These are phyloP conservation scores for Marasmius tenuissimus DNA, from an alignment of 1,284 basidiomycete genomes.

Conservation along the genomic window DNA sequence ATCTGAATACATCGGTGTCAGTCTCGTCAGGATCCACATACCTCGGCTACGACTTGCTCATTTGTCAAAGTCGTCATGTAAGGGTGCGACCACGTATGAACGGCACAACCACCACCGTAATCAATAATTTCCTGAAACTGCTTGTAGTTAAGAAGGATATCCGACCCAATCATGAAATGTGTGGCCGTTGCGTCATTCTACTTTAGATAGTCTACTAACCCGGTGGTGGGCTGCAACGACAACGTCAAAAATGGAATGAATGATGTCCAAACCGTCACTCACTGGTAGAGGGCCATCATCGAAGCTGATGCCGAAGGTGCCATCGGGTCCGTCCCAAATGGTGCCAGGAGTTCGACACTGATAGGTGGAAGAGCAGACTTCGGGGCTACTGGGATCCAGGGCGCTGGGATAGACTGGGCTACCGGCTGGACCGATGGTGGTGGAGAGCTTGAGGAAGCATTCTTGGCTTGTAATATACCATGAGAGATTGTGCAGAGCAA, in stretches of 20 bases:
- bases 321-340: conserved; percentile 71
- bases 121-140: conserved; percentile 55
- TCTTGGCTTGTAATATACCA: too few species aligned
- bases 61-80: conserved; percentile 81
- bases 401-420: conserved; percentile 60
- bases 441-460: conserved; percentile 4
- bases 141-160: conserved; percentile 59
- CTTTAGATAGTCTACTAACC: conserved; percentile 46
- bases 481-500: too few species aligned
- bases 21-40: neutral
- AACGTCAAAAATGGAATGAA: neutral
- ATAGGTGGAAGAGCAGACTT: conserved; percentile 67
- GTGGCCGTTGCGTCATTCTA: conserved; percentile 64
- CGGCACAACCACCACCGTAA: conserved; percentile 64
- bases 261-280: conserved; percentile 19
- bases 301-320: conserved; percentile 60
- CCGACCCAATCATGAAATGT: conserved; percentile 82
- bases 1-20: conserved; percentile 14
- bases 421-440: conserved; percentile 32
- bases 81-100: conserved; percentile 81
- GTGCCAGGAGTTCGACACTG: conserved; percentile 61
- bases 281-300: conserved; percentile 80
- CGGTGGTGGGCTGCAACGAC: conserved; percentile 5
- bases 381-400: conserved; percentile 46
- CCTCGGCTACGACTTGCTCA: conserved; percentile 56